Evolutionary conservation across 345 rosid genomes (phyloP).

Genomic region (Noccaea bulbosa): DNA sequence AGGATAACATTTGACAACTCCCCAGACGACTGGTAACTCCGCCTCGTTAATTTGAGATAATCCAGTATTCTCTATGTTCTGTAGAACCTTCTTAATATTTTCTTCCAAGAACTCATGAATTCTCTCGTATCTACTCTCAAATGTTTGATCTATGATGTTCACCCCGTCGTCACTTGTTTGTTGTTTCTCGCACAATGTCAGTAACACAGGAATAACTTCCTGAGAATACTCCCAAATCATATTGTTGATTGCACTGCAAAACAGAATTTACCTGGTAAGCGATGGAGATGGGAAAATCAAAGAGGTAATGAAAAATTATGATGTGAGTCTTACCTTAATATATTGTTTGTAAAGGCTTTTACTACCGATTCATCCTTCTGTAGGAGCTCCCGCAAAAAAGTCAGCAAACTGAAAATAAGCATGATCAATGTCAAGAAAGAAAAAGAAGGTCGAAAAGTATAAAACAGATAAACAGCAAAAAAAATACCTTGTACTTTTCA

Average conservation of each 20-base stretch:
- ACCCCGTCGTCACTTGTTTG: slow-evolving; percentile 42
- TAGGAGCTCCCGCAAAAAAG: slow-evolving; percentile 67
- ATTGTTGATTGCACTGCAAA: slow-evolving; percentile 72
- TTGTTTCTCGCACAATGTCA: slow-evolving; percentile 62
- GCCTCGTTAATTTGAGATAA: slow-evolving; percentile 46
- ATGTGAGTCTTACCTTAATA: slow-evolving; percentile 60
- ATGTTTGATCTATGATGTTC: slow-evolving; percentile 46
- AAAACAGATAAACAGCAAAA: slow-evolving; percentile 3
- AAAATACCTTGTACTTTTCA: slow-evolving; percentile 63
- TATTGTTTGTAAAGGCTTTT: slow-evolving; percentile 53
- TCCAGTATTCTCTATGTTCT: slow-evolving; percentile 43
- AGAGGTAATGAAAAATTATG: slow-evolving; percentile 16
- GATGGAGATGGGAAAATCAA: slow-evolving; percentile 11
- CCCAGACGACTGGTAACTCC: slow-evolving; percentile 72
- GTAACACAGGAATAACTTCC: slow-evolving; percentile 63
- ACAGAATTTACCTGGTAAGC: slow-evolving; percentile 37
- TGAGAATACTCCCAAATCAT: slow-evolving; percentile 58
- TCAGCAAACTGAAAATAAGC: slow-evolving; percentile 62
- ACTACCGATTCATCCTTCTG: slow-evolving; percentile 52
- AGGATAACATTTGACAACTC: slow-evolving; percentile 70
- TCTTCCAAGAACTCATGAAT: slow-evolving; percentile 53
- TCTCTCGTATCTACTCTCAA: slow-evolving; percentile 48
- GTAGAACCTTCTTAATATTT: slow-evolving; percentile 41
- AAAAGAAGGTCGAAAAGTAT: slow-evolving; percentile 8
- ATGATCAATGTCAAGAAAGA: slow-evolving; percentile 32